Evolutionary conservation across 768 basidiomycete genomes (phyloP), one percentile per base, ranked within the genome.

Genomic region (Panellus pusillus): DNA sequence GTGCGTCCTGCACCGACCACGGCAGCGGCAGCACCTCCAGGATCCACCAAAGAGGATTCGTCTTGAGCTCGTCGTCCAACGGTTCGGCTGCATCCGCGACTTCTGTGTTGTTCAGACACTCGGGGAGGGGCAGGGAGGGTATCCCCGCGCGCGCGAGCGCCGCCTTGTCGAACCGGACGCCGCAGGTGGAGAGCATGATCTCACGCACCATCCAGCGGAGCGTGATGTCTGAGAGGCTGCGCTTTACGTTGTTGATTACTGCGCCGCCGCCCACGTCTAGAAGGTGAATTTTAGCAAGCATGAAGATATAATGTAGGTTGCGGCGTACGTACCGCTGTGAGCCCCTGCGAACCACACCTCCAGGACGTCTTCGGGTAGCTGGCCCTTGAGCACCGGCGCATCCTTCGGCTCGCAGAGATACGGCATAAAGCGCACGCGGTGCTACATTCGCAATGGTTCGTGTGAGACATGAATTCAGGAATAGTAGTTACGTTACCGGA

Each of bases 331-430:
- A 89, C 89, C 89, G 39, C 70, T 65, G 61, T 91, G 90, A 56
- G 82, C 81, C 2, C 90, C 90, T 6, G 81, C 61, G 61, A 93
- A 93, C 89, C 89, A 93, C 3, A 91, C 88, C 65, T 93, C 90
- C 12, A 83, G 65, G 13, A 89, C 82, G 66, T 90, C 82, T 2
- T 79, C 70, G 20, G 65, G 63, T 1, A 55, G 47, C 11, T 42
- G 50, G 3, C 42, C 59, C 35, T 63, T 61, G 27, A 31, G 48
- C 36, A 28, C 35, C 35, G 18, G 6, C 19, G 29, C 39, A 27
- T 18, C 27, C n/a, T 56, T 56, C 1, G 59, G 59, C 28, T 57
- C 59, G 17, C 41, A 46, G 20, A 58, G 28, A 42, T 44, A 55
- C 14, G 60, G 60, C 47, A 31, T 28, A 44, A 52, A 61, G 48